These are phyloP conservation scores for Rhodotorula sp. DNA, from an alignment of 1,284 basidiomycete species.

Conservation along the genomic window DNA sequence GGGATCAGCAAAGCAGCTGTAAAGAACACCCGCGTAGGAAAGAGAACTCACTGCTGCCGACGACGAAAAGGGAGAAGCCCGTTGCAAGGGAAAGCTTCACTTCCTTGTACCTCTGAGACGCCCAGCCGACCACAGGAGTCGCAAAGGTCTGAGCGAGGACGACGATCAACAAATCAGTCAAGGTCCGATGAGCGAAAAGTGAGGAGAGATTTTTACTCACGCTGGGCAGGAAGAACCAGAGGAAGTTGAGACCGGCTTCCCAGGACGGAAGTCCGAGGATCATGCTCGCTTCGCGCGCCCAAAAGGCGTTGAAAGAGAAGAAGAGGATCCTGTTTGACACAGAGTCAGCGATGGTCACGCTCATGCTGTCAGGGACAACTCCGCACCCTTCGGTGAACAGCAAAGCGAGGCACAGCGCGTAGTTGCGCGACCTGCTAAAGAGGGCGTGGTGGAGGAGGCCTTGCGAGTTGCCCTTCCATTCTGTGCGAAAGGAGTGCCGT, in stretches of 20 bases:
- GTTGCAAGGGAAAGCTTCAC: neutral
- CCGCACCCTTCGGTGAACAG: neutral
- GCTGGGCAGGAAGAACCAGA: conserved; percentile 1
- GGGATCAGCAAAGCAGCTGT: neutral
- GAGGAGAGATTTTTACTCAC: neutral
- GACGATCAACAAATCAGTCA: no score
- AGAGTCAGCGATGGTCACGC: neutral
- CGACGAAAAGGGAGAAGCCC: neutral
- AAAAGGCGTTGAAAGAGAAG: conserved; percentile 8
- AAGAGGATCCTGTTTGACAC: neutral
- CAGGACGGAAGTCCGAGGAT: neutral
- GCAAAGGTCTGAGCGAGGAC: neutral
- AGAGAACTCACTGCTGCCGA: neutral
- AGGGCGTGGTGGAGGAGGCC: conserved; percentile 5
- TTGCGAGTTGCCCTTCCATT: conserved; percentile 5
- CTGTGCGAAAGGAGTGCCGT: neutral
- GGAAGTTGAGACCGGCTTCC: conserved; percentile 5
- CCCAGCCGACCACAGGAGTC: neutral
- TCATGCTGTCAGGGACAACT: neutral
- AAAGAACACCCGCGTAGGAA: neutral
- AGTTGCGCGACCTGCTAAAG: conserved; percentile 3
- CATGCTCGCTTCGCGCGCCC: neutral
- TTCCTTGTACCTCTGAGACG: neutral
- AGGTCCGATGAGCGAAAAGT: no score
- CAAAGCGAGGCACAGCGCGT: neutral